Evolutionary conservation across 176 grass and related monocot species (phyloP).

Genomic region (Juncus inflexus): DNA sequence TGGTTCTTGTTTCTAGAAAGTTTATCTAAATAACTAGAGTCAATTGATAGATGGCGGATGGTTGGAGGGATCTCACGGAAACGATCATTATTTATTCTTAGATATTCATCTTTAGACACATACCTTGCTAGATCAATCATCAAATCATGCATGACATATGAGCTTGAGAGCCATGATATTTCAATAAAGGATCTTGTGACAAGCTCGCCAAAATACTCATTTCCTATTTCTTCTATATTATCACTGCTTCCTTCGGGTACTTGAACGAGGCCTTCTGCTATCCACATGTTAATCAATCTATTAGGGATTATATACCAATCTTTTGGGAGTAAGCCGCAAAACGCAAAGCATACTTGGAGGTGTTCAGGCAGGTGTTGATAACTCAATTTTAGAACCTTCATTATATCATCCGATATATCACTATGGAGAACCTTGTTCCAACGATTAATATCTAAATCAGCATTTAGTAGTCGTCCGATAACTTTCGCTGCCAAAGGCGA

Average conservation of each 20-base stretch:
- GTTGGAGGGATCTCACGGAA: constrained; percentile 24
- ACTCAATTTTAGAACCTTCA: constrained; percentile 53
- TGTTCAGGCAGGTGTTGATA: constrained; percentile 48
- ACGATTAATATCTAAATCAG: constrained; percentile 30
- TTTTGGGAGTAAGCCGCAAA: constrained; percentile 56
- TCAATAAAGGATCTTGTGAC: constrained; percentile 56
- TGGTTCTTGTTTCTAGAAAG: constrained; percentile 1
- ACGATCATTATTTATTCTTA: constrained; percentile 36
- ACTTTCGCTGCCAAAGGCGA: constrained; percentile 56
- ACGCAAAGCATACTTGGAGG: constrained; percentile 58
- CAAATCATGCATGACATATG: constrained; percentile 56
- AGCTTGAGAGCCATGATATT: constrained; percentile 2
- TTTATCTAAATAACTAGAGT: constrained; percentile 1
- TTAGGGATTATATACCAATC: constrained; percentile 33
- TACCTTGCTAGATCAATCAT: constrained; percentile 48
- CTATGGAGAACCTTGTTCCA: constrained; percentile 47
- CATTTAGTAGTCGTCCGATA: constrained; percentile 43
- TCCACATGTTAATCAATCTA: constrained; percentile 55
- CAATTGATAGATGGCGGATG: constrained; percentile 42
- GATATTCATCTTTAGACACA: constrained; percentile 45
- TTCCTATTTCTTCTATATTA: constrained; percentile 33
- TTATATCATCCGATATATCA: constrained; percentile 58
- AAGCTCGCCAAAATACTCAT: constrained; percentile 43
- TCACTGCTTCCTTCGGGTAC: not conserved
- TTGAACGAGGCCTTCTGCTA: constrained; percentile 50